Conservation (phyloP, 768 basidiomycete genomes). For the Leccinum disarticulatum region DNA sequence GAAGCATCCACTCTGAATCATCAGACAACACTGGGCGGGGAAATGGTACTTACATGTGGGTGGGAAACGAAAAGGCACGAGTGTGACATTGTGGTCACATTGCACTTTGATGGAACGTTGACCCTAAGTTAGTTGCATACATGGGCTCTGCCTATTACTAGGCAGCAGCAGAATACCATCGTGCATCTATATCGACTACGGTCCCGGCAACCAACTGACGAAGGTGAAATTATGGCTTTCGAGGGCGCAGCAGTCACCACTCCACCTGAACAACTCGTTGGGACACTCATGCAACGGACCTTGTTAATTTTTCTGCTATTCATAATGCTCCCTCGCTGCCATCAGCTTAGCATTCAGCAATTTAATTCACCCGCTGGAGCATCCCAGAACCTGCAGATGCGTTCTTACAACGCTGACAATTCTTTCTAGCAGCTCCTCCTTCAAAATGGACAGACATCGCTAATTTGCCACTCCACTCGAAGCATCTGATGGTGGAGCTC, state of each 20-base stretch:
- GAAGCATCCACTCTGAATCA: slow-evolving; percentile 95
- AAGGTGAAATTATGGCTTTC: slow-evolving; percentile 52
- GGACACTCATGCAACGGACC: slow-evolving; percentile 21
- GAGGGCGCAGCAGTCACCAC: slow-evolving; percentile 42
- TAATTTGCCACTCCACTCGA: slow-evolving; percentile 38
- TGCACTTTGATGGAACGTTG: slow-evolving; percentile 31
- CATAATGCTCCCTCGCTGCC: slow-evolving; percentile 36
- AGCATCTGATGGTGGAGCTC: slow-evolving; percentile 41
- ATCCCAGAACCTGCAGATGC: slow-evolving; percentile 36
- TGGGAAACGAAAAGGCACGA: background rate
- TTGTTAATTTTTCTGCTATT: slow-evolving; percentile 32
- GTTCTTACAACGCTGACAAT: slow-evolving; percentile 26
- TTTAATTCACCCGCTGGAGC: slow-evolving; percentile 37
- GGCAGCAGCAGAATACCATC: slow-evolving; percentile 48
- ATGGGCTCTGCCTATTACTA: slow-evolving; percentile 44
- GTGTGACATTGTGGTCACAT: slow-evolving; percentile 18
- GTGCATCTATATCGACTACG: slow-evolving; percentile 52
- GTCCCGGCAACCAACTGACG: slow-evolving; percentile 40
- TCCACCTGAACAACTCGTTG: slow-evolving; percentile 38
- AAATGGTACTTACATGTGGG: slow-evolving; percentile 22
- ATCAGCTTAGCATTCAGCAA: slow-evolving; percentile 34
- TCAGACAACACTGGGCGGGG: slow-evolving; percentile 38
- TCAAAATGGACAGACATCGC: slow-evolving; percentile 33
- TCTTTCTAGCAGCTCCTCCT: slow-evolving; percentile 21
- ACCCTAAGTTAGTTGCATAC: slow-evolving; percentile 44